phyloP scores from a whole-genome alignment of 2,329 filamentous ascomycete genomes.

The Corinectria fuckeliana region DNA sequence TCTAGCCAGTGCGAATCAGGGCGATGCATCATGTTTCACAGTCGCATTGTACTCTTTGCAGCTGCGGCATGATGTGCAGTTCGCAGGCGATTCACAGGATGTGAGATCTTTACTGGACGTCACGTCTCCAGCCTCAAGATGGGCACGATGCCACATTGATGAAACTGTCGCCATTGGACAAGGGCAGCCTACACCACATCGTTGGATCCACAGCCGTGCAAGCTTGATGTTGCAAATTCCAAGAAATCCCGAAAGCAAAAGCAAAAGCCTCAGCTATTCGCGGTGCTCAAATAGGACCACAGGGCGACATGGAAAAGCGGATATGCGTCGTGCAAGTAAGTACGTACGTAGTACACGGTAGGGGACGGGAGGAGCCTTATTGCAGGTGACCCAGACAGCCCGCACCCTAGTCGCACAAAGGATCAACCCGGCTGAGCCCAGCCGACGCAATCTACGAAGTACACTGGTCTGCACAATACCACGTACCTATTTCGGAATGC shows the following conservation, averaged over 20 bases:
- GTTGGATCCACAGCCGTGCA: conserved; percentile 15
- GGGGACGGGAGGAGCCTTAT: conserved; percentile 47
- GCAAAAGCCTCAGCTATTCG: conserved; percentile 1
- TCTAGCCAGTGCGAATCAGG: neutral
- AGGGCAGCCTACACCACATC: neutral
- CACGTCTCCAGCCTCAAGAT: neutral
- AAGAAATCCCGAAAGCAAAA: no score
- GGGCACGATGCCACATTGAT: neutral
- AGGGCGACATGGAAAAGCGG: conserved; percentile 11
- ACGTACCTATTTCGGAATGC: neutral
- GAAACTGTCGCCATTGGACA: neutral
- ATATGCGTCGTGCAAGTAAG: conserved; percentile 27
- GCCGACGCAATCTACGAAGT: conserved; percentile 9
- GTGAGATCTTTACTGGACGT: conserved; percentile 1
- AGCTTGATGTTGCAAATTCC: conserved; percentile 15
- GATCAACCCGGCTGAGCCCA: conserved; percentile 8
- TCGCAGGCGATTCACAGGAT: conserved; percentile 11
- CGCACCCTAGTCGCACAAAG: conserved; percentile 17
- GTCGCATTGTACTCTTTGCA: conserved; percentile 2
- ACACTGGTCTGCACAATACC: no score
- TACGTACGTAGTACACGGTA: no score
- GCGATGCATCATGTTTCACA: conserved; percentile 14
- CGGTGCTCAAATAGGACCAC: conserved; percentile 4
- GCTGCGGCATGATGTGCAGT: conserved; percentile 5
- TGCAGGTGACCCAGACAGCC: conserved; percentile 35